Percentiles rank a stretch among this genome's conserved stretches.
Conservation (phyloP, 352 stramenopile genomes). For the Pythium scleroteichum region DNA sequence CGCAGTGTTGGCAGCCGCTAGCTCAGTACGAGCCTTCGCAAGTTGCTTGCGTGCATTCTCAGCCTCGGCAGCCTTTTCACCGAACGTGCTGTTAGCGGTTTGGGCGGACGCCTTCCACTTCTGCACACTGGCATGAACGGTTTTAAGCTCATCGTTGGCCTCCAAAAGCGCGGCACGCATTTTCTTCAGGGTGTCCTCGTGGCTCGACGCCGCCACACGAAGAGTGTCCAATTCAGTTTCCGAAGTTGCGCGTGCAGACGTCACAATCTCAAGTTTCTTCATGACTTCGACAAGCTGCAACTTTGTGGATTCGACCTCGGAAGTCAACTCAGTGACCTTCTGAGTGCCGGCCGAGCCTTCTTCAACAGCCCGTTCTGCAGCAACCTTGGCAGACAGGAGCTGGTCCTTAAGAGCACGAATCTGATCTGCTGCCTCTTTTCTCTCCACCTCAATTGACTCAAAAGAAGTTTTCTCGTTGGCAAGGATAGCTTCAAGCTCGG, state of each 20-base stretch:
- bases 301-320: conserved; percentile 38
- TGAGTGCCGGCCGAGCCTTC: conserved; percentile 29
- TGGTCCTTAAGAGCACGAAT: conserved; percentile 56
- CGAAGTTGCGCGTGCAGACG: conserved; percentile 29
- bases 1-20: conserved; percentile 41
- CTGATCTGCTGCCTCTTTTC: conserved; percentile 35
- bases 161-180: conserved; percentile 62
- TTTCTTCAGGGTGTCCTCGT: conserved; percentile 77
- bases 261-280: conserved; percentile 37
- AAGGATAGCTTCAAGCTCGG: conserved; percentile 20
- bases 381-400: conserved; percentile 42
- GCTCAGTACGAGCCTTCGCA: conserved; percentile 46
- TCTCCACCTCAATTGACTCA: conserved; percentile 36
- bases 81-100: conserved; percentile 55
- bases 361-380: conserved; percentile 38
- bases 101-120: conserved; percentile 80
- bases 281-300: conserved; percentile 35
- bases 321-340: conserved; percentile 39
- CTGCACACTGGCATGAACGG: conserved; percentile 52
- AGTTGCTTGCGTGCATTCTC: conserved; percentile 72
- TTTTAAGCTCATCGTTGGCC: conserved; percentile 77
- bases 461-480: conserved; percentile 32
- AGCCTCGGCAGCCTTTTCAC: conserved; percentile 65
- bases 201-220: conserved; percentile 37
- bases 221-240: conserved; percentile 47